Evolutionary conservation across 1,284 basidiomycete species (phyloP).

Genomic region (Trichosporon inkin): DNA sequence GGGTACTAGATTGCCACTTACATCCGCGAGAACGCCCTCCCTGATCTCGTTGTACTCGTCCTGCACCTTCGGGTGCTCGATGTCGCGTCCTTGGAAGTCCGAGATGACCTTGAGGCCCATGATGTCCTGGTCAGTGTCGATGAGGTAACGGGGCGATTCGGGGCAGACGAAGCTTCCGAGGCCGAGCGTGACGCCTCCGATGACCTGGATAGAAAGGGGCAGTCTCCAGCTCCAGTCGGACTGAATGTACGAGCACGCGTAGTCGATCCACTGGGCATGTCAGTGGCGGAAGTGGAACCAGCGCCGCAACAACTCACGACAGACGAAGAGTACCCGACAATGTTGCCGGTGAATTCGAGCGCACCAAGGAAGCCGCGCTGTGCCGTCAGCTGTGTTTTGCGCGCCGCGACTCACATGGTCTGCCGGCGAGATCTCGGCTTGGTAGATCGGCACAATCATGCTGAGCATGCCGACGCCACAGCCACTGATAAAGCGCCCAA

Average conservation of each 20-base stretch:
- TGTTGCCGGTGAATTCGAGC: slow-evolving; percentile 94
- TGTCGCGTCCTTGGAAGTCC: slow-evolving; percentile 82
- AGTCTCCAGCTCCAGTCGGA: slow-evolving; percentile 78
- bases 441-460: slow-evolving; percentile 96
- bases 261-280: slow-evolving; percentile 78
- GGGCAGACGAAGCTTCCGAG: slow-evolving; percentile 81
- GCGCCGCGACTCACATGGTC: slow-evolving; percentile 66
- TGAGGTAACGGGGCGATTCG: slow-evolving; percentile 89
- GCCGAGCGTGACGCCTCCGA: slow-evolving; percentile 81
- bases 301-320: slow-evolving; percentile 61
- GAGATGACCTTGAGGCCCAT: slow-evolving; percentile 85
- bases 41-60: slow-evolving; percentile 92
- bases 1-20: slow-evolving; percentile 44
- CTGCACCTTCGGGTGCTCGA: slow-evolving; percentile 66
- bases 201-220: slow-evolving; percentile 78
- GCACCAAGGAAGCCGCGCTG: slow-evolving; percentile 80
- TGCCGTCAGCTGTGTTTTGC: slow-evolving; percentile 15
- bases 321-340: slow-evolving; percentile 89
- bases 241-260: slow-evolving; percentile 82
- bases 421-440: slow-evolving; percentile 68
- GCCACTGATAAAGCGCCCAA: slow-evolving; percentile 82
- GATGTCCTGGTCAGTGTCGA: slow-evolving; percentile 79
- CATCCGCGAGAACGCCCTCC: slow-evolving; percentile 76
- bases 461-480: slow-evolving; percentile 91
- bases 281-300: neutral